Base-by-base conservation (phyloP, 148 eudicot species). In the Camellia granthamiana region DNA sequence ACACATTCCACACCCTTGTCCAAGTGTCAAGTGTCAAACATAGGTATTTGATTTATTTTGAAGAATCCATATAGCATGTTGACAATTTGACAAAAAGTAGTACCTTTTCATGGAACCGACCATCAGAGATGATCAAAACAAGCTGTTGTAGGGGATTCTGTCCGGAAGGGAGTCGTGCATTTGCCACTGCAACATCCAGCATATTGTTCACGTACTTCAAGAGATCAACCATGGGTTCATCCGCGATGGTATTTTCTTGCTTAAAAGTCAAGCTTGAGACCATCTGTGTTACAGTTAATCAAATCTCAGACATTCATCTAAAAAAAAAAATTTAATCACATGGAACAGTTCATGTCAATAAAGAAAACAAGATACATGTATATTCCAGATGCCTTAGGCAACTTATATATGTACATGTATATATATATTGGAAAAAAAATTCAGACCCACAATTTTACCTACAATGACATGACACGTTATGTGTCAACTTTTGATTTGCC, bases 61-160 rank as follows among this genome's bases (percentile, higher is more conserved):
- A 23, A 23, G 30, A 23, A 23, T 23, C 30, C 30, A 23, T 23
- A 23, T 23, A 23, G 30, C 30, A 23, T 23, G 30, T 23, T 23
- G 30, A 23, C 51, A 59, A 16, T 52, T 55, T 68, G 46, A 52
- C 41, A 23, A 19, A 49, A 58, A 58, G 43, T 30, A 19, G 63
- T 87, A 89, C 91, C 90, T 89, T 92, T 81, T 94, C 98, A 69
- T 88, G 92, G 72, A 92, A 87, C 14, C 87, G 93, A 1, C 99
- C 99, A 83, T 97, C 99, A 43, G 99, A 95, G 77, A 97, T 94
- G 74, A 97, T 88, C 71, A 97, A 81, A 75, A 97, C 99, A 74
- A 97, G 97, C 86, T 97, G 99, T 78, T 97, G 92, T 23, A 94
- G 85, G 21, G 97, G 94, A 84, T 94, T 94, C 74, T 89, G 90